Base-by-base conservation (phyloP, 495 filamentous ascomycete genomes). In the Cladorrhinum samala region DNA sequence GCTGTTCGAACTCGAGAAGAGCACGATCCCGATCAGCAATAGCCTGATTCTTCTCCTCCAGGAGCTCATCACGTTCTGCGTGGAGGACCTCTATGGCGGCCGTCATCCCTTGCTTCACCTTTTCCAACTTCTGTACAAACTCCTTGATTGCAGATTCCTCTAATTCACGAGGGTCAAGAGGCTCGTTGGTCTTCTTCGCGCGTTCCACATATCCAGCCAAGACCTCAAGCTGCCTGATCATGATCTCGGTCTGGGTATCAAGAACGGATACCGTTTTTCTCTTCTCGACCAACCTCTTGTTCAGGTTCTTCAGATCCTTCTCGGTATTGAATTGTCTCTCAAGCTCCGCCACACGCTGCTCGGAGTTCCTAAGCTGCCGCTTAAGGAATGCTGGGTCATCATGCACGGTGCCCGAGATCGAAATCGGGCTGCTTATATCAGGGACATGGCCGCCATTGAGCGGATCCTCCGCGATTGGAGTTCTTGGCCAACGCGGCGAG, bases 181-280 rank as follows among this genome's bases (percentile, higher is more conserved):
- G 82, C 50, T 85, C 77, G 60, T 82, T 84, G 75, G 88, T 65
- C 76, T 93, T 88, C 58, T 83, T 82, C 5, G 91, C 78, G 41
- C 68, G 73, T 56, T 82, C 77, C 7, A 82, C 76, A 51, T 76
- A 78, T n/a, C 75, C 73, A 36, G 77, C 89, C 55, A 97, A 80
- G 11, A 91, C 84, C 53, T 91, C 87, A 19, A 99, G 77, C 64
- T 99, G 91, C 18, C 89, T 84, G 51, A 99, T 82, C 62, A 96
- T 90, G 58, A 96, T 90, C 68, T 99, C 94, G 21, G 91, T 86
- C 69, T 95, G 88, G 1, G 91, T 89, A 67, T 97, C 92, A 18
- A 99, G 76, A 9, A 91, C 87, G n/a, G 93, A 91, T 62, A 99
- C 90, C 1, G 92, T 97, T 55, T 91, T 95, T 42, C 93, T 82